These are phyloP conservation scores for Cylindrotheca fusiformis DNA, from an alignment of 108 stramenopile species.

Conservation along the genomic window DNA sequence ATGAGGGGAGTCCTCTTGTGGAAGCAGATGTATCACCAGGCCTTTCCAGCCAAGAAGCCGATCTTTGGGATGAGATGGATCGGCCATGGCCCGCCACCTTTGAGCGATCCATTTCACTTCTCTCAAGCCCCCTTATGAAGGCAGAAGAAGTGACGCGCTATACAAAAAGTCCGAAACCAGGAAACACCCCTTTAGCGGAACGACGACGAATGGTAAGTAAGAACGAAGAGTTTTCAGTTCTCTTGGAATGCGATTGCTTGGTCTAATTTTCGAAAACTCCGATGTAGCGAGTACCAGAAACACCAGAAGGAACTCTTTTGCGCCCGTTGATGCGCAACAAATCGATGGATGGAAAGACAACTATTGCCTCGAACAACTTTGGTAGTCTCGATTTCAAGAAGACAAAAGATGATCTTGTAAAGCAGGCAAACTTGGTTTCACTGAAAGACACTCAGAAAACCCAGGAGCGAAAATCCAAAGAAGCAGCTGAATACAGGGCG, in stretches of 20 bases:
- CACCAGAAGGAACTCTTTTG: slow-evolving; percentile 15
- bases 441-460: slow-evolving; percentile 24
- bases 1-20: slow-evolving; percentile 18
- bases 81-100: slow-evolving; percentile 77
- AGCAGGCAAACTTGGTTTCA: slow-evolving; percentile 11
- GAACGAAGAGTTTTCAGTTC: neutral
- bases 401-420: slow-evolving; percentile 23
- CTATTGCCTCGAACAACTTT: neutral
- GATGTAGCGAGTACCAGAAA: slow-evolving; percentile 3
- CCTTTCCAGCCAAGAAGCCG: neutral
- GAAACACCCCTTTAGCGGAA: slow-evolving; percentile 25
- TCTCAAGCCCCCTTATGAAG: slow-evolving; percentile 61
- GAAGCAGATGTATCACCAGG: neutral
- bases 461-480: slow-evolving; percentile 28
- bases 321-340: slow-evolving; percentile 7
- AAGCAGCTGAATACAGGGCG: slow-evolving; percentile 56
- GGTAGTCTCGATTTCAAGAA: slow-evolving; percentile 18
- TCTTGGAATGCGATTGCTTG: neutral
- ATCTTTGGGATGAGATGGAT: slow-evolving; percentile 55
- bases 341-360: slow-evolving; percentile 13
- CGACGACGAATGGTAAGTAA: slow-evolving; percentile 22
- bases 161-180: slow-evolving; percentile 69
- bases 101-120: slow-evolving; percentile 57
- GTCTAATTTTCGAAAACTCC: neutral
- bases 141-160: slow-evolving; percentile 43